Conservation (phyloP, 1,139 yeast species). For the Geotrichum candidum region DNA sequence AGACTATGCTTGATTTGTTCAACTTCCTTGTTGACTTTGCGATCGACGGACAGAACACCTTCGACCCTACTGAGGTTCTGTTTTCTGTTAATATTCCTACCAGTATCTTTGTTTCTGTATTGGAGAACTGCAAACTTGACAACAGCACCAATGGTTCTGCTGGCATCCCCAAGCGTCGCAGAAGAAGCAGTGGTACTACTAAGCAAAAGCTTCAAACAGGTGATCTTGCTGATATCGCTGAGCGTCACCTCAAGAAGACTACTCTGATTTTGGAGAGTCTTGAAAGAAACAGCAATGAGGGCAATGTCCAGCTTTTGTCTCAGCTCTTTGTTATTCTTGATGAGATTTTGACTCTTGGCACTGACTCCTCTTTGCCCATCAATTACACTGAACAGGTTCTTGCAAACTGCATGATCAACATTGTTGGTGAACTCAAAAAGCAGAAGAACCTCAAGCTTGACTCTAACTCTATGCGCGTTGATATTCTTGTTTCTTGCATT, state of each 20-base stretch:
- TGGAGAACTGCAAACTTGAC: slow-evolving; percentile 45
- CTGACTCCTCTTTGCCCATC: slow-evolving; percentile 87
- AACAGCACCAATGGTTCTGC: slow-evolving; percentile 38
- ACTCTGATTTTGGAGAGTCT: slow-evolving; percentile 76
- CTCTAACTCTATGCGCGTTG: slow-evolving; percentile 75
- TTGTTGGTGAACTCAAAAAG: slow-evolving; percentile 44
- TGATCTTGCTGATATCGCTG: slow-evolving; percentile 67
- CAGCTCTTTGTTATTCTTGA: slow-evolving; percentile 61
- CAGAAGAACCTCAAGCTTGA: slow-evolving; percentile 40
- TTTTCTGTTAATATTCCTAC: slow-evolving; percentile 45
- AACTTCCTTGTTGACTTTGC: slow-evolving; percentile 54
- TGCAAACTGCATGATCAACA: slow-evolving; percentile 76
- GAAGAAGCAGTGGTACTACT: slow-evolving; percentile 75
- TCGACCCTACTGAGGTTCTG: slow-evolving; percentile 52
- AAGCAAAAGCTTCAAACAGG: slow-evolving; percentile 66
- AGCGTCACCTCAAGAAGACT: slow-evolving; percentile 67
- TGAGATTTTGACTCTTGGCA: slow-evolving; percentile 81
- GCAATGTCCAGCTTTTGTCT: slow-evolving; percentile 48
- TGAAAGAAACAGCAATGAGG: slow-evolving; percentile 48
- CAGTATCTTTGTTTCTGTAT: slow-evolving; percentile 44
- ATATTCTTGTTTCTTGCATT: slow-evolving; percentile 82
- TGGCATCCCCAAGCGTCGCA: slow-evolving; percentile 44
- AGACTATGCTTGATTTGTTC: slow-evolving; percentile 52
- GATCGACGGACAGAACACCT: slow-evolving; percentile 41
- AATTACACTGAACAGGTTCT: slow-evolving; percentile 85